Evolutionary conservation across 2,329 filamentous ascomycete genomes (phyloP), one percentile per base, ranked within the genome.

Genomic region (Neodidymelliopsis sp.): DNA sequence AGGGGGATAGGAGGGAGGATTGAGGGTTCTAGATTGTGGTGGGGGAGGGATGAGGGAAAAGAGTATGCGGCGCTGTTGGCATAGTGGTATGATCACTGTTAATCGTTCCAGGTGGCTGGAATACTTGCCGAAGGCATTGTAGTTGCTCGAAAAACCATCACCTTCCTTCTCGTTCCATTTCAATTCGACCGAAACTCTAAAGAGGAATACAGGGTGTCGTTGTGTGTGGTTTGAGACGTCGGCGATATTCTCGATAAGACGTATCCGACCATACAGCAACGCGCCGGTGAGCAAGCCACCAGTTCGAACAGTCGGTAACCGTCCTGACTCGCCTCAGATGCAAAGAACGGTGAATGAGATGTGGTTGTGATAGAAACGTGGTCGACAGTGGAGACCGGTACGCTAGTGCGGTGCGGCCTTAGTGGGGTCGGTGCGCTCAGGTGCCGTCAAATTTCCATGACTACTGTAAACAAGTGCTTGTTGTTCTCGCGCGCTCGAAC

Each of bases 381-480:
- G 40, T 30, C 40, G 47, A 25, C 30, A 13, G 35, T 45, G 40
- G 40, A 39, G 47, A n/a, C 40, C 39, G 46, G 37, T 41, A 41
- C 28, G 45, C 45, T 48, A 41, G 30, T n/a, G n/a, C n/a, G n/a
- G n/a, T n/a, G n/a, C n/a, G 30, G 27, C 30, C 34, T 36, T 37
- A 37, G 38, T 37, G 37, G 28, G 29, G 45, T 48, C 20, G 27
- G 44, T 40, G 37, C 45, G 36, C 29, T 37, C 27, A 31, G 31
- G 39, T 31, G 36, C 51, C 39, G n/a, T 53, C 53, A 56, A 62
- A 62, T 59, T 65, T 62, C 22, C 58, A 61, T 49, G 53, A 58
- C 57, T 47, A 41, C 49, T 52, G 59, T 63, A 65, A 65, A 62
- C 60, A 65, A 62, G 20, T 35, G 39, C 52, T 57, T 56, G 58